phyloP scores from a whole-genome alignment of 2,329 filamentous ascomycete genomes.

The Cytospora paraplurivora region DNA sequence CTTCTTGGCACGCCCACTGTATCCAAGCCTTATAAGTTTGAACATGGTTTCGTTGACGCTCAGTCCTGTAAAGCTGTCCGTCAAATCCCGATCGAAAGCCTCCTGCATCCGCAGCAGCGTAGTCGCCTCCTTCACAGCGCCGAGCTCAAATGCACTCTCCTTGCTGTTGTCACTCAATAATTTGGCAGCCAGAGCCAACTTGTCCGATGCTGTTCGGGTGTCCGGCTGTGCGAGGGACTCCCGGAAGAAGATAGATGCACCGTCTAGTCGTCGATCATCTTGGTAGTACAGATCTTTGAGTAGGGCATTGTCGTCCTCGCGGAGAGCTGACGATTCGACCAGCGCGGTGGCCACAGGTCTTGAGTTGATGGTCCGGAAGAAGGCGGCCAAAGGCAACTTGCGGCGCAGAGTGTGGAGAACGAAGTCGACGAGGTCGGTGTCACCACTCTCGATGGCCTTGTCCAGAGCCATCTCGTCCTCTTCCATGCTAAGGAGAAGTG shows the following conservation, averaged over 20 bases:
- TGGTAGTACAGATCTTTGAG: conserved; percentile 98
- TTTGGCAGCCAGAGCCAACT: conserved; percentile 83
- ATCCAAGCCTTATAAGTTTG: conserved; percentile 79
- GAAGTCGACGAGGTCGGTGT: conserved; percentile 89
- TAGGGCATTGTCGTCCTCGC: conserved; percentile 72
- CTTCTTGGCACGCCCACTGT: conserved; percentile 82
- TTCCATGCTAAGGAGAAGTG: conserved; percentile 89
- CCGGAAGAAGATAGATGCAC: conserved; percentile 81
- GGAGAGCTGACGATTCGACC: conserved; percentile 77
- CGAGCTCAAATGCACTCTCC: conserved; percentile 73
- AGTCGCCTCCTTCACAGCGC: conserved; percentile 76
- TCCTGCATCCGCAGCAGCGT: conserved; percentile 85
- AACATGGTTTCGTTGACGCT: conserved; percentile 92
- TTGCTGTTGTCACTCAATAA: conserved; percentile 77
- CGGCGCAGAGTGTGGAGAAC: conserved; percentile 87
- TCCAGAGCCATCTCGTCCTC: conserved; percentile 93
- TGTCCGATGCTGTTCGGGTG: conserved; percentile 73
- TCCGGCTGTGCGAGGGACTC: conserved; percentile 79
- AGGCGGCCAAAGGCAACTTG: conserved; percentile 84
- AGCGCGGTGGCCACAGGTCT: conserved; percentile 85
- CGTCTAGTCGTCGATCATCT: conserved; percentile 87
- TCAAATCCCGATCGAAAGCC: conserved; percentile 79
- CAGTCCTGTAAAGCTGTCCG: conserved; percentile 70
- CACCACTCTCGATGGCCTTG: conserved; percentile 94
- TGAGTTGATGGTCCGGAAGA: conserved; percentile 88